A percentile compares a stretch with the other conserved stretches of the same genome.
phyloP scores from a whole-genome alignment of 2,329 filamentous ascomycete species.

The Calonectria multiphialidica region DNA sequence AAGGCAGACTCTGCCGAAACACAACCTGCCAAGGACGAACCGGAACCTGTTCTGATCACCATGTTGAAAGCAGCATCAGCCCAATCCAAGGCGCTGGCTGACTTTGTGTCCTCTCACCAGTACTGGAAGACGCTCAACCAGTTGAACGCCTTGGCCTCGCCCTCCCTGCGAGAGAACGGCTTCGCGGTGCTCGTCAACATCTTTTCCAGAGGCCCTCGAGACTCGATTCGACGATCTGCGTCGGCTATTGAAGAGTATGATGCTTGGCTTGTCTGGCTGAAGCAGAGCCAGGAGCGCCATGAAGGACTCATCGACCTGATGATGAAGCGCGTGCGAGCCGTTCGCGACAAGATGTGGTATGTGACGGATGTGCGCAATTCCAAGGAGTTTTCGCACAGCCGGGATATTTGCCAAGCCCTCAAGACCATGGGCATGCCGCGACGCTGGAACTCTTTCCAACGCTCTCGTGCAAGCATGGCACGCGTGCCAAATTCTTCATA shows the following conservation, averaged over 20 bases:
- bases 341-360: conserved; percentile 99
- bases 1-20: conserved; percentile 21
- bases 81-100: conserved; percentile 81
- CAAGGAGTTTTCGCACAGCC: conserved; percentile 86
- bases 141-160: conserved; percentile 71
- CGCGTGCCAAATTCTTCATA: conserved; percentile 69
- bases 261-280: conserved; percentile 85
- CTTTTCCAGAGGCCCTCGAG: conserved; percentile 78
- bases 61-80: conserved; percentile 84
- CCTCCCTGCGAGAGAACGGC: conserved; percentile 74
- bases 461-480: conserved; percentile 60
- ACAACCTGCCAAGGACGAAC: conserved; percentile 44
- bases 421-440: conserved; percentile 87
- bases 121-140: conserved; percentile 88
- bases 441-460: conserved; percentile 64
- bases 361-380: conserved; percentile 94
- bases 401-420: conserved; percentile 86
- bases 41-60: conserved; percentile 70
- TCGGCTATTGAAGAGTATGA: conserved; percentile 83
- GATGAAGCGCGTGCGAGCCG: conserved; percentile 78
- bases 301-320: conserved; percentile 80
- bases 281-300: conserved; percentile 83
- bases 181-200: conserved; percentile 80
- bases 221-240: conserved; percentile 76
- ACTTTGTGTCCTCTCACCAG: conserved; percentile 86